phyloP scores from a whole-genome alignment of 2,329 filamentous ascomycete species.

The Stachybotrys echinatus region DNA sequence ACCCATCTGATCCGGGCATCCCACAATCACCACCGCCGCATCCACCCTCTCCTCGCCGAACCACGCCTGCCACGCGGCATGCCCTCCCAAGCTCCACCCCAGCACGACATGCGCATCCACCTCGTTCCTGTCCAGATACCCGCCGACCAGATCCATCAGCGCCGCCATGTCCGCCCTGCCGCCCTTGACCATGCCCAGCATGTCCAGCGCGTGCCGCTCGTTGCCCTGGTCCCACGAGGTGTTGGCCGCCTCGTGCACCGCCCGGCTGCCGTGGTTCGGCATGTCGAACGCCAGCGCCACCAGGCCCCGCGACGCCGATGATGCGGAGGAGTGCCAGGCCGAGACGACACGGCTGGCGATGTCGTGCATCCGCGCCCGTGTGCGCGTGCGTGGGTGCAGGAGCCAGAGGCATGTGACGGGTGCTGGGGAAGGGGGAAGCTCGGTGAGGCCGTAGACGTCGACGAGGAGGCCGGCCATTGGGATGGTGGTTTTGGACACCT shows the following conservation, averaged over 20 bases:
- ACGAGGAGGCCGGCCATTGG: conserved; percentile 74
- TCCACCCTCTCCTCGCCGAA: conserved; percentile 73
- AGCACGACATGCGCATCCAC: conserved; percentile 67
- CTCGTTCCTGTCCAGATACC: conserved; percentile 50
- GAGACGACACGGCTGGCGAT: conserved; percentile 64
- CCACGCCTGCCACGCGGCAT: conserved; percentile 79
- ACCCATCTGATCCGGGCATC: conserved; percentile 83
- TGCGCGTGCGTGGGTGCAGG: conserved; percentile 71
- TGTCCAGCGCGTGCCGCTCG: conserved; percentile 78
- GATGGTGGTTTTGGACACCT: conserved; percentile 59
- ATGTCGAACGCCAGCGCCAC: conserved; percentile 87
- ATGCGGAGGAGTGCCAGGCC: conserved; percentile 54
- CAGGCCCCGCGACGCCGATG: conserved; percentile 46
- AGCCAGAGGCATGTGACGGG: conserved; percentile 82
- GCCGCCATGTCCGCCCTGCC: conserved; percentile 71
- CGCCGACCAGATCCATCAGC: conserved; percentile 72
- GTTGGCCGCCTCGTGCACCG: conserved; percentile 65
- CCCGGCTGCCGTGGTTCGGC: conserved; percentile 79
- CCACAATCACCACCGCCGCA: conserved; percentile 76
- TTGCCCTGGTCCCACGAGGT: conserved; percentile 77
- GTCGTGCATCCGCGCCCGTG: conserved; percentile 67
- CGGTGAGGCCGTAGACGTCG: conserved; percentile 74
- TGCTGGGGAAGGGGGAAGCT: conserved; percentile 50
- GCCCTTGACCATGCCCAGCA: conserved; percentile 73
- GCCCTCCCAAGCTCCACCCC: conserved; percentile 82